Base-by-base conservation (phyloP, 1,284 basidiomycete genomes). In the Polyporus tsugae region DNA sequence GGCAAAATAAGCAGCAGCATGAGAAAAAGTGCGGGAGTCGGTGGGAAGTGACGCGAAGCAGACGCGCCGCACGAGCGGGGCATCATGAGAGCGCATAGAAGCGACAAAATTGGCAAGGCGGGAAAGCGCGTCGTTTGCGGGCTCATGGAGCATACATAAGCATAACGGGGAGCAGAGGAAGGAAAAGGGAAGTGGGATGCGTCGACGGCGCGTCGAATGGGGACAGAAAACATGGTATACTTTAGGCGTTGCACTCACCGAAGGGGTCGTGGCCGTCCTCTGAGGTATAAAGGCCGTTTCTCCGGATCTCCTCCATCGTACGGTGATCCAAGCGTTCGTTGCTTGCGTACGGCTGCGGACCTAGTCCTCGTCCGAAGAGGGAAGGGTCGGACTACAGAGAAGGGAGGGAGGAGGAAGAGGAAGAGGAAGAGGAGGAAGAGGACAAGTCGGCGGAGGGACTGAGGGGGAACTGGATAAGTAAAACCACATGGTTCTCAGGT, bases 281-380 rank as follows among this genome's bases (percentile, higher is more conserved):
- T 25, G 53, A 41, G 19, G 19, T 42, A 35, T 52, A 58, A 2
- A 35, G 4, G 38, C 55, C 63, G 33, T 63, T 58, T 67, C 67
- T 67, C 67, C 60, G 29, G 35, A 57, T 13, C 55, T 72, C 65
- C 65, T 70, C 67, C 71, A 72, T 72, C 62, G 44, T 33, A 44
- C 25, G 38, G 19, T 35, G 44, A 41, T 17, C 42, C 62, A 36
- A 29, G 53, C 60, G 57, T 44, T 39, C 19, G 33, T 38, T 22
- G 33, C 41, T 46, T 39, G 33, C 65, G 52, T 62, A 58, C 52
- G 42, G 11, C 36, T 49, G 33, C 38, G 53, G 62, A 35, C 60
- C 19, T 58, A 42, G 63, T 25, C 29, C 39, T 39, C 13, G 58
- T 42, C 62, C 35, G 35, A 19, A 5, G 39, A 38, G 49, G 58